Evolutionary conservation across 495 filamentous ascomycete species (phyloP), one percentile per base, ranked within the genome.

Genomic region (Aspergillus hancockii): DNA sequence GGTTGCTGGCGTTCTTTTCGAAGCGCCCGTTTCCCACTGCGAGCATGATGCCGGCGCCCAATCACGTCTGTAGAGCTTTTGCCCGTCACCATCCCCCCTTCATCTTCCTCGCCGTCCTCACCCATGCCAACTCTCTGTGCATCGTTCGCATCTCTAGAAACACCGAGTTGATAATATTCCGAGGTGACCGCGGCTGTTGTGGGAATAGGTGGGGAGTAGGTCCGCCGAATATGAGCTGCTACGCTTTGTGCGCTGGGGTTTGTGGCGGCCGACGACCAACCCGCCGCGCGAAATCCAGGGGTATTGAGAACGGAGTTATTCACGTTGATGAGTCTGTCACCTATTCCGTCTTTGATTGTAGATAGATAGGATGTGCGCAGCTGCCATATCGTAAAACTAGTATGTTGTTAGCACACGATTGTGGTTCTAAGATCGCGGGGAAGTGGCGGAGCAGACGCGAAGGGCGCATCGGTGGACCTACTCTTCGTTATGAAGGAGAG

Each of bases 401-500:
- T 52, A 41, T 28, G 18, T 21, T 18, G 57, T 73, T 63, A 72
- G 70, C 55, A 46, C 54, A 30, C 23, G 45, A 55, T 30, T 41
- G 8, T 49, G 45, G 19, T 23, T 16, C 4, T 47, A 52, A 46
- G 45, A 36, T 19, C 31, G 14, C 22, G 34, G 28, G 18, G 50
- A 60, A 38, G 43, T 30, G 38, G 28, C 49, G 50, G 41, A n/a
- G 49, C 9, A 52, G 47, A 52, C 25, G 60, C 18, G 18, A 38
- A 25, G 47, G 49, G 52, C 54, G 30, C 32, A 41, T 43, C 38
- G 22, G 38, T 18, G 22, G 38, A 79, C 89, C 56, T 87, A 96
- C 92, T 98, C 93, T 85, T 98, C 93, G 61, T 96, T 92, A 73
- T 96, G 91, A 56, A 98, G 88, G 67, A 98, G 83, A 65, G 93